Conservation (phyloP, 2,329 filamentous ascomycete species). For the Colletotrichum cuscutae region DNA sequence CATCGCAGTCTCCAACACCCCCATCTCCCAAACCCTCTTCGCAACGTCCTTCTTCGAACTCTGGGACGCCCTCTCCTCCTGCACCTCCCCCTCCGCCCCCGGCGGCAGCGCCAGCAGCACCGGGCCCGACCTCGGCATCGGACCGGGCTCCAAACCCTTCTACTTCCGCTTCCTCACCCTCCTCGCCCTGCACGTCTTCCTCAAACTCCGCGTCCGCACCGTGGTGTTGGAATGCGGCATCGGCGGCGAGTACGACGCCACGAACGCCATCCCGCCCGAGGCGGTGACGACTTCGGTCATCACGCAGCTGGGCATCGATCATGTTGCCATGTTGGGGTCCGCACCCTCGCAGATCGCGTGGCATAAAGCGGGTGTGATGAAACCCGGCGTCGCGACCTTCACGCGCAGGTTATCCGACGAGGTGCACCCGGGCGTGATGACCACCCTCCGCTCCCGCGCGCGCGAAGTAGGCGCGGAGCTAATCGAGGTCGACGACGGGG, state of each 20-base stretch:
- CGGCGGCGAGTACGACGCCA: slow-evolving; percentile 75
- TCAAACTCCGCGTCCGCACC: slow-evolving; percentile 69
- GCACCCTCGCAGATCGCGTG: slow-evolving; percentile 75
- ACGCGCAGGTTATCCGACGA: slow-evolving; percentile 34
- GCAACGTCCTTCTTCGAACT: slow-evolving; percentile 75
- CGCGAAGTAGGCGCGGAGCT: slow-evolving; percentile 61
- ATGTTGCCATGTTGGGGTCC: slow-evolving; percentile 70
- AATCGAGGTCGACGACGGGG: slow-evolving; percentile 39
- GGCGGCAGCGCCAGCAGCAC: slow-evolving; percentile 39
- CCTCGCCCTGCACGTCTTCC: slow-evolving; percentile 74
- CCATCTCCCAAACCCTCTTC: slow-evolving; percentile 68
- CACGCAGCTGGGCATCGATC: slow-evolving; percentile 75
- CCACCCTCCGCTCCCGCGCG: slow-evolving; percentile 62
- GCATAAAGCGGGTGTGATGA: slow-evolving; percentile 81
- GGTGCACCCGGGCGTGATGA: slow-evolving; percentile 48
- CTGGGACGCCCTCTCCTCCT: slow-evolving; percentile 64
- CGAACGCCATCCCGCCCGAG: slow-evolving; percentile 66
- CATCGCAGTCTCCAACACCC: slow-evolving; percentile 69
- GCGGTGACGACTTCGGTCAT: slow-evolving; percentile 69
- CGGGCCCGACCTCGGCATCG: slow-evolving; percentile 28
- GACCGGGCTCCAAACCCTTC: slow-evolving; percentile 57
- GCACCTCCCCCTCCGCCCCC: slow-evolving; percentile 52
- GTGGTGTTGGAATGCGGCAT: slow-evolving; percentile 76
- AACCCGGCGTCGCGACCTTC: slow-evolving; percentile 64
- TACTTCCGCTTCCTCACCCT: slow-evolving; percentile 73